A percentile compares a stretch with the other conserved stretches of the same genome.
Evolutionary conservation across 148 eudicot species (phyloP).

Genomic region (Oxyria digyna): DNA sequence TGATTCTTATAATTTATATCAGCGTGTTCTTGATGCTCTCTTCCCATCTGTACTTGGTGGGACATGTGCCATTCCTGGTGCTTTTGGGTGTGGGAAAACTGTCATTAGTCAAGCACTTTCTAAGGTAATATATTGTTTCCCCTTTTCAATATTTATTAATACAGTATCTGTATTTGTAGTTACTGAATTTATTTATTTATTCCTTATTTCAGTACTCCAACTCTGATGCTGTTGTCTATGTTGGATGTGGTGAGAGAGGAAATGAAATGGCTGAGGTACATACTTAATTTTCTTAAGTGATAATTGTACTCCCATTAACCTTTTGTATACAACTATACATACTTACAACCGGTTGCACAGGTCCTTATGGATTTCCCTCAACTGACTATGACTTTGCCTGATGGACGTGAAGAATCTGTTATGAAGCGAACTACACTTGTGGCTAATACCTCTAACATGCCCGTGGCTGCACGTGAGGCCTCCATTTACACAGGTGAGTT

Average conservation of each 20-base stretch:
- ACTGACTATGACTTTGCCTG: slow-evolving; percentile 98
- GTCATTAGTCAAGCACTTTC: slow-evolving; percentile 99
- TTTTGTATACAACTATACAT: background rate
- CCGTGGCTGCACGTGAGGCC: slow-evolving; percentile 99
- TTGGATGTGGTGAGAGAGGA: slow-evolving; percentile 99
- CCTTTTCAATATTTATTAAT: background rate
- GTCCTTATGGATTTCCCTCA: slow-evolving; percentile 99
- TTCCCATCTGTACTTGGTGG: slow-evolving; percentile 99
- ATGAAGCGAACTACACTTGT: slow-evolving; percentile 99
- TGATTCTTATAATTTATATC: slow-evolving; percentile 14
- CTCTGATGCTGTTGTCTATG: slow-evolving; percentile 98
- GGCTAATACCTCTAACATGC: slow-evolving; percentile 99
- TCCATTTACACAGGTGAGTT: slow-evolving; percentile 86
- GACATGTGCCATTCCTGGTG: slow-evolving; percentile 99
- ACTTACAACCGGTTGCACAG: slow-evolving; percentile 19
- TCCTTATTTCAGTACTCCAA: slow-evolving; percentile 70
- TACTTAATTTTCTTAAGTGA: background rate
- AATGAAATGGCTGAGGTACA: slow-evolving; percentile 99
- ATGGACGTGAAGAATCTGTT: slow-evolving; percentile 99
- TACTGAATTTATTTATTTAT: background rate
- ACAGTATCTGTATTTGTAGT: background rate
- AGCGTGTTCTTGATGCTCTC: slow-evolving; percentile 99
- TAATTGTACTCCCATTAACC: background rate
- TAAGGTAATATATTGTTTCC: slow-evolving; percentile 39
- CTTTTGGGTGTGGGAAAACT: slow-evolving; percentile 99